Percentiles rank a stretch among this genome's conserved stretches.
phyloP scores from a whole-genome alignment of 1,139 yeast species.

The Yamadazyma oceani region DNA sequence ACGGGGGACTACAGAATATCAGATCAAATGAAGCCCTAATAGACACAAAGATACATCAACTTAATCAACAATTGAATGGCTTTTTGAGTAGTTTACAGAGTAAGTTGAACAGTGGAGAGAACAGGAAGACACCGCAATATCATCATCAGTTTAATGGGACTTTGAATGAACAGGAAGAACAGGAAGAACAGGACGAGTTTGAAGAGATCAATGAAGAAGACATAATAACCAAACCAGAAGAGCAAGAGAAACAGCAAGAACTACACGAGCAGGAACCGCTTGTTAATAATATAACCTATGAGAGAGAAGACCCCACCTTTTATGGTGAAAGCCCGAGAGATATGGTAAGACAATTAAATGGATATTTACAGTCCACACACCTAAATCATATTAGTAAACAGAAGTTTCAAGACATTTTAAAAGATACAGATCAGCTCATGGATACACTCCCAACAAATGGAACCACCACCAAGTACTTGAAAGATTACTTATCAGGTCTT shows the following conservation, averaged over 20 bases:
- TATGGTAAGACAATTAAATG: conserved; percentile 13
- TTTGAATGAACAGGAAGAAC: background rate
- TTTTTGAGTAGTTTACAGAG: conserved; percentile 6
- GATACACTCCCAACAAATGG: conserved; percentile 18
- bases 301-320: background rate
- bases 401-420: conserved; percentile 18
- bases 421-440: conserved; percentile 18
- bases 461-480: conserved; percentile 17
- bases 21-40: background rate
- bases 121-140: too few relatives aligned
- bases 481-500: conserved; percentile 23
- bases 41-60: conserved; percentile 3
- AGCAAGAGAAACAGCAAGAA: too few relatives aligned
- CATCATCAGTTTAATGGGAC: background rate
- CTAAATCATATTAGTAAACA: conserved; percentile 5
- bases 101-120: too few relatives aligned
- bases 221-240: background rate
- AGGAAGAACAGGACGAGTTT: conserved; percentile 1
- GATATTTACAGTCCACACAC: conserved; percentile 11
- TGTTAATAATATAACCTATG: too few relatives aligned
- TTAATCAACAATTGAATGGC: conserved; percentile 8
- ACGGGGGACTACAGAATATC: background rate
- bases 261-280: too few relatives aligned
- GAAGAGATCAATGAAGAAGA: conserved; percentile 2
- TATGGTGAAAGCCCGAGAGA: conserved; percentile 11